Evolutionary conservation across 352 stramenopile genomes (phyloP).

Genomic region (Globisporangium cederbergense): DNA sequence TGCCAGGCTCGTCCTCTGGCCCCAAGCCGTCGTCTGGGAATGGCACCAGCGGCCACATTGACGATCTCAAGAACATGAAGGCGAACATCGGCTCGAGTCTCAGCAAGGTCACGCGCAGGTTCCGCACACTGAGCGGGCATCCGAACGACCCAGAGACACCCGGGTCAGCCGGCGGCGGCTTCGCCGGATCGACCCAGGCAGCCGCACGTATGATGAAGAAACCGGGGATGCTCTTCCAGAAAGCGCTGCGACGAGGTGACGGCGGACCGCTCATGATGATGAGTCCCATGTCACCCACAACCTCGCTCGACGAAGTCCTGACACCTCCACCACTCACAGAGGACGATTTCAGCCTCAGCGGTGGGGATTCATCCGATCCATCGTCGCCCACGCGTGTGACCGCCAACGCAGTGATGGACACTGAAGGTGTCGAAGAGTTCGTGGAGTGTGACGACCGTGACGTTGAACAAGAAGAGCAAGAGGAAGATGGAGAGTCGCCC

Average conservation of each 20-base stretch:
- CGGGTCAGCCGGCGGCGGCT: constrained; percentile 1
- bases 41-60: constrained; percentile 36
- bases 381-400: constrained; percentile 2
- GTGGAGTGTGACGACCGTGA: constrained; percentile 1
- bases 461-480: constrained; percentile 11
- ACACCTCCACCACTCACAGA: constrained; percentile 24
- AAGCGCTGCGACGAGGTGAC: constrained; percentile 32
- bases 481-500: constrained; percentile 7
- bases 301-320: constrained; percentile 25
- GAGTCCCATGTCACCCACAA: constrained; percentile 21
- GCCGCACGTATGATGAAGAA: constrained; percentile 73
- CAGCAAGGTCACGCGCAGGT: constrained; percentile 75
- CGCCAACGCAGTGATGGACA: constrained; percentile 1
- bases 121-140: constrained; percentile 55
- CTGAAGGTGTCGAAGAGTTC: neutral
- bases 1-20: constrained; percentile 15
- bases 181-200: constrained; percentile 23
- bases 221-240: constrained; percentile 62
- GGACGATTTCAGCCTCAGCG: constrained; percentile 11
- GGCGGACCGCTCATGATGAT: constrained; percentile 2
- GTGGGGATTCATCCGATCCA: constrained; percentile 12
- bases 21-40: constrained; percentile 12
- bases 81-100: constrained; percentile 71
- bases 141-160: constrained; percentile 36
- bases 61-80: constrained; percentile 75